These are phyloP conservation scores for Solanum hybrid DNA, from an alignment of 305 asterid species.

Conservation along the genomic window DNA sequence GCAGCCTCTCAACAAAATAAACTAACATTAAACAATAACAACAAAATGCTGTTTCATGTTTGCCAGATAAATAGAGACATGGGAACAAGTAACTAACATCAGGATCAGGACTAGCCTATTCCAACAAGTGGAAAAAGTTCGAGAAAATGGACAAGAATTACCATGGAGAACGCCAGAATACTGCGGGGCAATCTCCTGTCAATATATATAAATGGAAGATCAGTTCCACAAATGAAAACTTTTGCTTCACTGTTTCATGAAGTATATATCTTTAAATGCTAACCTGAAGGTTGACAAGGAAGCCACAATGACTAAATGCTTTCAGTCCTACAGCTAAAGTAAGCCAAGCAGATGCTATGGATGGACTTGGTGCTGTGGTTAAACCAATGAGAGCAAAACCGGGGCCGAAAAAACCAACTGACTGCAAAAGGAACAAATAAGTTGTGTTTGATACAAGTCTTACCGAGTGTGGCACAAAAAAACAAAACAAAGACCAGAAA, in stretches of 20 bases:
- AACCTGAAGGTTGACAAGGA: constrained; percentile 96
- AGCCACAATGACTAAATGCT: constrained; percentile 91
- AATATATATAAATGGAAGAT: constrained; percentile 16
- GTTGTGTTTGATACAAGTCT: background rate
- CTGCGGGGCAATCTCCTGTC: constrained; percentile 91
- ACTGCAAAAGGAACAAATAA: constrained; percentile 31
- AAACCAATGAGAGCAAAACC: constrained; percentile 69
- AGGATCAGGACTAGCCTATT: background rate
- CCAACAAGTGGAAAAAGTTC: background rate
- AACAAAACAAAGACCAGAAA: background rate
- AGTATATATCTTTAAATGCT: background rate
- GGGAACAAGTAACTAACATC: background rate
- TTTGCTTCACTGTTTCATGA: constrained; percentile 2
- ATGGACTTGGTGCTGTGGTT: constrained; percentile 69
- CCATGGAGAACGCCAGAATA: constrained; percentile 95
- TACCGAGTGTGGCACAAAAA: background rate
- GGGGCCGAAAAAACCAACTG: constrained; percentile 83
- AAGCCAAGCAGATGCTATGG: constrained; percentile 84
- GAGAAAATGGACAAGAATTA: constrained; percentile 20
- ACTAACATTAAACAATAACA: background rate
- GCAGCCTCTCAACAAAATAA: background rate
- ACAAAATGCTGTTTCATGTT: background rate
- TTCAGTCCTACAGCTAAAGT: constrained; percentile 91
- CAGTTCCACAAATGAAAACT: constrained; percentile 11
- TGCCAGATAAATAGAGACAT: background rate